Evolutionary conservation across 257 asterid genomes (phyloP), one percentile per base, ranked within the genome.

Genomic region (Pogostemon cablin): DNA sequence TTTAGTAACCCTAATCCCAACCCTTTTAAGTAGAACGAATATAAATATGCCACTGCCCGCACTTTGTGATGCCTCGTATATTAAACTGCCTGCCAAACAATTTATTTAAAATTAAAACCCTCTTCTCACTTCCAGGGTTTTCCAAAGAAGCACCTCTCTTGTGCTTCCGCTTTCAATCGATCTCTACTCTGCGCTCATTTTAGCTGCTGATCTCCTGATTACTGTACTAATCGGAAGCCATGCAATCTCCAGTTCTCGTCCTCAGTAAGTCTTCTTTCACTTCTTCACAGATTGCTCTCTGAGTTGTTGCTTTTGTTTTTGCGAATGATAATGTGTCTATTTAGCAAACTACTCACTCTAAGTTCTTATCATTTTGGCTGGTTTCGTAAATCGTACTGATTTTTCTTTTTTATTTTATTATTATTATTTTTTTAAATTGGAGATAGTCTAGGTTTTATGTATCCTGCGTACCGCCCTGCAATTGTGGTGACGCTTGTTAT

Each of bases 181-280:
- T 58, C 74, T 66, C 9, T 25, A 4, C 35, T 72, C 74, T 48
- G 54, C 32, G 20, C 70, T 12, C 34, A 32, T 55, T 8, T 8
- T 48, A 58, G 39, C 7, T 12, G 7, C 17, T 59, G 62, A 57
- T 55, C 63, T 38, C 25, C 8, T 40, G 7, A 11, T 0, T 47
- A 43, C 7, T 53, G 53, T n/a, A 52, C 7, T 34, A 62, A 72
- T 69, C 81, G 39, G 7, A 58, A 64, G 71, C 71, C 59, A 67
- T 90, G 96, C 90, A 86, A 4, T 81, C 96, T 6, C 93, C 88
- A 20, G 95, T 88, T 25, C 84, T 90, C 75, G 97, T 88, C 71
- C 90, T 90, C 71, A 87, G 97, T 86, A 78, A 82, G 86, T 75
- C 48, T 41, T 38, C 76, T 15, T 37, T 9, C 60, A 15, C 58